Percentiles rank a stretch among this genome's conserved stretches.
Evolutionary conservation across 202 grass and related monocot genomes (phyloP).

Genomic region (Elaeis oleifera): DNA sequence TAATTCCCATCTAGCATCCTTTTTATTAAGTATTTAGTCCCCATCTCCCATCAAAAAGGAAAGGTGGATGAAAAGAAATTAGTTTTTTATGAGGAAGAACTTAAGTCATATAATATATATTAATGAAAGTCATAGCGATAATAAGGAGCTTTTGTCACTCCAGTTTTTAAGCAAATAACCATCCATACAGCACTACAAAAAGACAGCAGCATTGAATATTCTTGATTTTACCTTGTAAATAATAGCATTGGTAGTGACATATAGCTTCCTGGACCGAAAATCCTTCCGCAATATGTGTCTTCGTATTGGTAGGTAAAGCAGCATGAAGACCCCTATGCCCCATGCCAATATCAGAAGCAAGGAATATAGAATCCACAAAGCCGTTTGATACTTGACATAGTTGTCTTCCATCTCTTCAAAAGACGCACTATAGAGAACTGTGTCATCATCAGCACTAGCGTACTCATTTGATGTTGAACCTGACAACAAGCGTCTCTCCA

Average conservation of each 20-base stretch:
- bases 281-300: conserved; percentile 33
- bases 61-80: too few species aligned
- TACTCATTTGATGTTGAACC: conserved; percentile 22
- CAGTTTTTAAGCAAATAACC: too few species aligned
- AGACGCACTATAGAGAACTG: conserved; percentile 43
- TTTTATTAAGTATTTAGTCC: too few species aligned
- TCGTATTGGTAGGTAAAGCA: conserved; percentile 49
- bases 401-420: conserved; percentile 48
- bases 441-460: conserved; percentile 20
- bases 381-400: conserved; percentile 49
- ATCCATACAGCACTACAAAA: background rate
- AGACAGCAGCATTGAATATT: background rate
- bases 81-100: too few species aligned
- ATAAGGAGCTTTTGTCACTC: too few species aligned
- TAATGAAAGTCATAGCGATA: too few species aligned
- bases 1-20: too few species aligned
- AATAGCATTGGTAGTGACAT: conserved; percentile 50
- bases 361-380: conserved; percentile 48
- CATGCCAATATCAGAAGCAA: conserved; percentile 43
- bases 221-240: conserved; percentile 36
- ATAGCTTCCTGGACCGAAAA: conserved; percentile 43
- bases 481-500: conserved; percentile 46
- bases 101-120: too few species aligned
- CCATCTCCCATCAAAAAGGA: too few species aligned
- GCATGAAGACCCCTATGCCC: conserved; percentile 66